Percentiles rank a stretch among this genome's conserved stretches.
These are phyloP conservation scores for Saitoella complicata DNA, from an alignment of 805 yeast species.

Conservation along the genomic window DNA sequence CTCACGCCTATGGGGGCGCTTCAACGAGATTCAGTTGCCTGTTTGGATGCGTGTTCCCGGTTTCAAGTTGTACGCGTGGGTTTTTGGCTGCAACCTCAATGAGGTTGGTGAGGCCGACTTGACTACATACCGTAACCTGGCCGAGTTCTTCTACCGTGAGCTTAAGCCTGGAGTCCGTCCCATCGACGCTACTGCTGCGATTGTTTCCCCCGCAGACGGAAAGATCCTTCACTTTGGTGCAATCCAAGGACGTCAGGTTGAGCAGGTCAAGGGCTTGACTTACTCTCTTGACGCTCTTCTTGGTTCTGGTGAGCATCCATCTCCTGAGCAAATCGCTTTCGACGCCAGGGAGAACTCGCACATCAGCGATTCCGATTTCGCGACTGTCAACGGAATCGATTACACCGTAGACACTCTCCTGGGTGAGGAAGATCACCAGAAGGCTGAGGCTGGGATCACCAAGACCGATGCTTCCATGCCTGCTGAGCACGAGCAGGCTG, in stretches of 20 bases:
- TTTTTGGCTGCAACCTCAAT: constrained; percentile 77
- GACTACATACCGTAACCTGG: constrained; percentile 55
- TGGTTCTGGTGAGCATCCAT: constrained; percentile 30
- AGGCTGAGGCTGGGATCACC: constrained; percentile 47
- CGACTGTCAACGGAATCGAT: constrained; percentile 57
- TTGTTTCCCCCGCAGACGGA: constrained; percentile 92
- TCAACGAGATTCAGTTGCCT: constrained; percentile 72
- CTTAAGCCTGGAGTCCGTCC: constrained; percentile 70
- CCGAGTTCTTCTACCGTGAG: constrained; percentile 80
- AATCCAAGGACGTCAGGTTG: constrained; percentile 56
- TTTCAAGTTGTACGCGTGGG: constrained; percentile 53
- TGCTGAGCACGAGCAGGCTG: too few relatives aligned
- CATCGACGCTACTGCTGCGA: constrained; percentile 39
- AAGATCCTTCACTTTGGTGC: constrained; percentile 71
- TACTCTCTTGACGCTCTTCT: constrained; percentile 77
- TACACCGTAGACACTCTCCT: constrained; percentile 53
- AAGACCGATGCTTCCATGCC: constrained; percentile 2
- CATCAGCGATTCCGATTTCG: constrained; percentile 35
- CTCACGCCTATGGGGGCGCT: constrained; percentile 87
- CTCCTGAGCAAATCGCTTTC: constrained; percentile 17
- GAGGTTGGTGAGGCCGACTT: constrained; percentile 80
- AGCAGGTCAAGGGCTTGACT: constrained; percentile 93
- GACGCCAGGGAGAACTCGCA: constrained; percentile 28
- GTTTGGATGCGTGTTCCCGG: constrained; percentile 77
- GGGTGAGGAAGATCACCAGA: constrained; percentile 38